Evolutionary conservation across 176 grass and related monocot genomes (phyloP), one percentile per base, ranked within the genome.

Genomic region (Oryza longistaminata): DNA sequence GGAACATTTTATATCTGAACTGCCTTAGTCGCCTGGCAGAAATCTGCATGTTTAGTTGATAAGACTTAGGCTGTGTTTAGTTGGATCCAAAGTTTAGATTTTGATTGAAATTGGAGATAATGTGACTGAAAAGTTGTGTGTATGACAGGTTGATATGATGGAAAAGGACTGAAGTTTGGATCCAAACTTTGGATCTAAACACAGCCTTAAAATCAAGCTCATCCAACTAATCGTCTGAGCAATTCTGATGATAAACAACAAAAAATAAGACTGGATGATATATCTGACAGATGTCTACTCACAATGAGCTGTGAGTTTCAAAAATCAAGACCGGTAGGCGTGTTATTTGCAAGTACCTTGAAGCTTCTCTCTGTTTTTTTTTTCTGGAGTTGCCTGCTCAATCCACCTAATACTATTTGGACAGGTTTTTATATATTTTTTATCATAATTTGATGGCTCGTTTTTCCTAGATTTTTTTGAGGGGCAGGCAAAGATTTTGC

Each of bases 261-360:
- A 50, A 9, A 9, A 64, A 33, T 72, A 46, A 3, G 50, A 75
- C 37, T 11, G 9, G 16, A 81, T 15, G 72, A 22, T 77, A 85
- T 85, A 52, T 52, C 77, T 75, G 62, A 50, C 40, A 42, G 15
- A 16, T 17, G 33, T 85, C 13, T 76, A 43, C 3, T 86, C 53
- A 22, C 55, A 43, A 64, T 90, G 83, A 82, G 73, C 73, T 78
- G 83, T 73, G 65, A 33, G 3, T 81, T 73, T 81, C 9, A 43
- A 82, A 82, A 70, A 31, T 71, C 42, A 81, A 76, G 49, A 81
- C 55, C 64, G 70, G 62, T 39, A 70, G 76, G 42, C n/a, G 77
- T 66, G 58, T 78, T 74, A 70, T 81, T 46, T 50, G 50, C 73
- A 87, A 83, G 68, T 83, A 13, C 88, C 80, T 87, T 69, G 84